Evolutionary conservation across 2,329 filamentous ascomycete genomes (phyloP), one percentile per base, ranked within the genome.

Genomic region (Trichoderma gracile): DNA sequence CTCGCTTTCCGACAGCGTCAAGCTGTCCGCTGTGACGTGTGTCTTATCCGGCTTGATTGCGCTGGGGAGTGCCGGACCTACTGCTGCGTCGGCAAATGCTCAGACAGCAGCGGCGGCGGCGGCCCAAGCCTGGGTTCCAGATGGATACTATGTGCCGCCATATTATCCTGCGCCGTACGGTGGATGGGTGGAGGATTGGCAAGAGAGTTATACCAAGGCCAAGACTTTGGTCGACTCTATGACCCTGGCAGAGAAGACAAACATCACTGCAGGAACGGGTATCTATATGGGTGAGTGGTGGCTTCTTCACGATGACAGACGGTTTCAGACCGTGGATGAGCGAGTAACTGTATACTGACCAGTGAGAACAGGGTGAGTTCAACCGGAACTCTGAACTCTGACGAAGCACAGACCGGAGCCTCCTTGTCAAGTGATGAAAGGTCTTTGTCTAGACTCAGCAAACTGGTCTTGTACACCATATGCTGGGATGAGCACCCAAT

Each of bases 161-260:
- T 92, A 89, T 73, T 93, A 92, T 73, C 90, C 90, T 21, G 80
- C 89, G 9, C 90, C 89, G 0, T 84, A 86, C 58, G 89, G 89
- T 56, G 91, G 90, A 45, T 93, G 90, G 87, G 78, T 83, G 0
- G 77, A 82, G 6, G 84, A 84, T 64, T 94, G 91, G 91, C 79
- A 79, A 23, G 84, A 84, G 19, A 89, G 89, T 69, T 94, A 93
- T 72, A 78, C 78, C 59, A 92, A 90, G 71, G 91, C 91, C 1
- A 82, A 86, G 64, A 75, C 79, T 3, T 75, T 93, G 15, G 90
- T 94, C 17, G 84, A 86, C 60, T 84, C 86, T 54, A 91, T 94
- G 90, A 93, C 90, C 0, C 76, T 94, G 63, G 90, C 89, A 2
- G 91, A 93, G 74, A 94, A 93, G 78, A 88, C 89, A 3, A 93